These are phyloP conservation scores for Podila epigama DNA, from an alignment of 192 early-diverging fungal genomes.

Conservation along the genomic window DNA sequence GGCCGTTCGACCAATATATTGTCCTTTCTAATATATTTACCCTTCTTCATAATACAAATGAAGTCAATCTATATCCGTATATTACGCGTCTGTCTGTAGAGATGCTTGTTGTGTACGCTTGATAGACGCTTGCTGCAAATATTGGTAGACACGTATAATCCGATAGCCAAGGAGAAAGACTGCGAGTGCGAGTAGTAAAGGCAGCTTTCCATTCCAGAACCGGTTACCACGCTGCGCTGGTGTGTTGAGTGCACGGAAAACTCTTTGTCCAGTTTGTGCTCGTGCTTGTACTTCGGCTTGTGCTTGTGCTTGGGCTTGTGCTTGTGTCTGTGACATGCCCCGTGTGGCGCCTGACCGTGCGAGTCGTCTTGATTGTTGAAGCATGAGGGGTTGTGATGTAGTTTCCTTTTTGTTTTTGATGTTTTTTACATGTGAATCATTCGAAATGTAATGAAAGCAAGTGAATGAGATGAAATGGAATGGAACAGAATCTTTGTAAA, in stretches of 20 bases:
- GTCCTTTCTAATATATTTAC: too few relatives aligned
- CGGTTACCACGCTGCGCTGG: neutral
- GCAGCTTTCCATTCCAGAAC: conserved; percentile 36
- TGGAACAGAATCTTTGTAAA: too few relatives aligned
- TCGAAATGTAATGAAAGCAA: too few relatives aligned
- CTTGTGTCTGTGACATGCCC: neutral
- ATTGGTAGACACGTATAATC: conserved; percentile 29
- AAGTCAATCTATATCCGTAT: neutral
- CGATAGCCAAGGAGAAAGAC: conserved; percentile 29
- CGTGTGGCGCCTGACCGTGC: conserved; percentile 23
- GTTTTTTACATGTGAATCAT: too few relatives aligned
- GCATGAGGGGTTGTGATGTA: too few relatives aligned
- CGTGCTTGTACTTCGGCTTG: too few relatives aligned
- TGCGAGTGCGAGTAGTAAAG: conserved; percentile 19
- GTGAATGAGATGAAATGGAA: too few relatives aligned
- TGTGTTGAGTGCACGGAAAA: conserved; percentile 9
- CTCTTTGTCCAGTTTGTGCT: conserved; percentile 9
- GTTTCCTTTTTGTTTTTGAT: neutral
- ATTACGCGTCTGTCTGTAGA: neutral
- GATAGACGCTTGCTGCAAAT: conserved; percentile 1
- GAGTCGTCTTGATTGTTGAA: conserved; percentile 37
- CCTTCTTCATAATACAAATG: too few relatives aligned
- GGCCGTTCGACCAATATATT: neutral
- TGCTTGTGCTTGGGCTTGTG: too few relatives aligned
- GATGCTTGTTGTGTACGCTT: neutral